phyloP scores from a whole-genome alignment of 2,329 filamentous ascomycete genomes.

The Lachnellula suecica region DNA sequence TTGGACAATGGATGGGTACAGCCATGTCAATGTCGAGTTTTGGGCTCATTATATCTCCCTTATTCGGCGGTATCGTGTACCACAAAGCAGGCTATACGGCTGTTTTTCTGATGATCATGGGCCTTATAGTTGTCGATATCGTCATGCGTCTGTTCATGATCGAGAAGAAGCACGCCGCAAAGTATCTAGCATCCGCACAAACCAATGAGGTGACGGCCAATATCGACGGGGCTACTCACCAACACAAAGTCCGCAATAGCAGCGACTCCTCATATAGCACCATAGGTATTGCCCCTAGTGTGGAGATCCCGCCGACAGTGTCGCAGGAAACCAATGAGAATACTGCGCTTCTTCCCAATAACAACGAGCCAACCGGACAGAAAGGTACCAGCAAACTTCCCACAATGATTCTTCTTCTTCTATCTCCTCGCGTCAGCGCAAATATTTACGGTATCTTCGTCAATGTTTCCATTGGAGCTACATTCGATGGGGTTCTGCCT shows the following conservation, averaged over 20 bases:
- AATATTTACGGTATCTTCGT: slow-evolving; percentile 41
- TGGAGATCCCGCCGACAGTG: no score
- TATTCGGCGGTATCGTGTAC: slow-evolving; percentile 58
- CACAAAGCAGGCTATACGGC: slow-evolving; percentile 56
- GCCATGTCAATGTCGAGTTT: slow-evolving; percentile 57
- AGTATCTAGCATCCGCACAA: slow-evolving; percentile 39
- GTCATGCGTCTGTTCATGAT: slow-evolving; percentile 51
- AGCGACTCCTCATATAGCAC: background rate
- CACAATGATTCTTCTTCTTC: slow-evolving; percentile 18
- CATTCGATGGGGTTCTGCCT: slow-evolving; percentile 53
- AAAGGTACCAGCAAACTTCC: background rate
- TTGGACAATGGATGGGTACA: slow-evolving; percentile 61
- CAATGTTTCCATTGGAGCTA: slow-evolving; percentile 47
- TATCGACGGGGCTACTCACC: background rate
- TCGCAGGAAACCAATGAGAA: background rate
- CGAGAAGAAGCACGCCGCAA: slow-evolving; percentile 51
- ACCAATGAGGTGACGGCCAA: background rate
- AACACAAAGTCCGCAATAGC: background rate
- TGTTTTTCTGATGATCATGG: slow-evolving; percentile 57
- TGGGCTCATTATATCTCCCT: slow-evolving; percentile 53
- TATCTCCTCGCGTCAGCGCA: slow-evolving; percentile 32
- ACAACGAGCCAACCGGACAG: background rate
- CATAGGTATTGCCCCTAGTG: no score
- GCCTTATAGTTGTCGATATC: slow-evolving; percentile 51
- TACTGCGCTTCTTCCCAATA: background rate